Evolutionary conservation across 2,329 filamentous ascomycete species (phyloP).

Genomic region (Sclerotinia trifoliorum): DNA sequence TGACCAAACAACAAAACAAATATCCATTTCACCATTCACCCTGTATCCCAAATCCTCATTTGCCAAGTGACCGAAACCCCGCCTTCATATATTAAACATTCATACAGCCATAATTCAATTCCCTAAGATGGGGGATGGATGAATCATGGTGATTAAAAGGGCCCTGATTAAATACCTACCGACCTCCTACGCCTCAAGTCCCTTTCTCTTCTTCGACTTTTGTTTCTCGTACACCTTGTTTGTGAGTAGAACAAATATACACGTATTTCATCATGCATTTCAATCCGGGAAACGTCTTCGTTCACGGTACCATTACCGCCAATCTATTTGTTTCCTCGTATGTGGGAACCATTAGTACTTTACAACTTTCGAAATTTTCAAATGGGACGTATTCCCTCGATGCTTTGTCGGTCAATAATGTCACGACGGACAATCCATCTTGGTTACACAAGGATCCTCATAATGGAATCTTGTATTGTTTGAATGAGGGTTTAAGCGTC

Average conservation of each 20-base stretch:
- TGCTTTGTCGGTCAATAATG: constrained; percentile 29
- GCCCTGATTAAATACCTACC: background rate
- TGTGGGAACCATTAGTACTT: constrained; percentile 40
- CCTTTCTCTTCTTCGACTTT: constrained; percentile 7
- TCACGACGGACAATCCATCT: constrained; percentile 31
- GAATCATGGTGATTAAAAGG: too few species aligned
- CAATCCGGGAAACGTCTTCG: constrained; percentile 28
- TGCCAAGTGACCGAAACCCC: constrained; percentile 7
- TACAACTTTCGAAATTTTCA: constrained; percentile 36
- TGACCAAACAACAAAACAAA: too few species aligned
- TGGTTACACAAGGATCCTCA: constrained; percentile 34
- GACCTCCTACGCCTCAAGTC: background rate
- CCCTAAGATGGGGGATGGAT: background rate
- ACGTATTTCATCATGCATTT: constrained; percentile 27
- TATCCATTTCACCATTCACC: too few species aligned
- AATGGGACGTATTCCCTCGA: constrained; percentile 32
- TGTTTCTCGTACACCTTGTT: background rate
- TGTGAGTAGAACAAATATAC: constrained; percentile 1
- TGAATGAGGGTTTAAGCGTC: constrained; percentile 31
- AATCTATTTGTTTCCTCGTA: constrained; percentile 45
- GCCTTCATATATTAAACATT: constrained; percentile 7
- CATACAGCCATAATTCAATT: background rate
- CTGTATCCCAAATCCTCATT: background rate
- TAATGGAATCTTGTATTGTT: constrained; percentile 34
- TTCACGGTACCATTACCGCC: constrained; percentile 23